Evolutionary conservation across 345 rosid species (phyloP), one percentile per base, ranked within the genome.

Genomic region (Streptanthus diversifolius): DNA sequence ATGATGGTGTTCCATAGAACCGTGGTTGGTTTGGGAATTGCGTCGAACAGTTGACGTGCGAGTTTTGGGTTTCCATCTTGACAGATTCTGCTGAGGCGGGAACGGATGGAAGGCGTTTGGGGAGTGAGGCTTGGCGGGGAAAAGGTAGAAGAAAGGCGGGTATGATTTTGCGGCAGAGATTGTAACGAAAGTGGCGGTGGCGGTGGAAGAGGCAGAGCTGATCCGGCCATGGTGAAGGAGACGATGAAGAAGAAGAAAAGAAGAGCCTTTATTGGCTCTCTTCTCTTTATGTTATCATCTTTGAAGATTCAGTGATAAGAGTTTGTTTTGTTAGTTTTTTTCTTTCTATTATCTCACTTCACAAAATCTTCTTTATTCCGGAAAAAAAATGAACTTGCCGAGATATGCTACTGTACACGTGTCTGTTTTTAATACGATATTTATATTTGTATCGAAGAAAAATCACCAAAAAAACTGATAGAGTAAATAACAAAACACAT

Each of bases 1-100:
- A 93, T 85, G 62, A 93, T 84, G 18, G 98, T 86, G 86, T 93
- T 93, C 91, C 93, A 90, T 0, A 93, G 76, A 63, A 85, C 88
- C 5, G 88, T 82, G 2, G 85, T 83, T 17, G 98, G 97, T 64
- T 83, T 90, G 17, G 93, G 85, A 80, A 90, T 85, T 63, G 89
- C 68, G 70, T 90, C 98, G 81, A 90, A 88, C 83, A 88, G 82
- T 22, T 90, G 95, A 82, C 91, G 96, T 7, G 89, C 97, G 9
- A 88, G 83, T 25, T 74, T 85, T 60, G 91, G 92, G 61, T 87
- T 85, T 47, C 93, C 93, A 24, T 88, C 85, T 80, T 85, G 93
- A 58, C 98, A 93, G 47, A 88, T 82, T 27, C 62, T 68, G 75
- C 96, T 81, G n/a, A 93, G 86, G 67, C 93, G 96, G 25, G 95